A percentile compares a stretch with the other conserved stretches of the same genome.
These are phyloP conservation scores for Musa balbisiana DNA, from an alignment of 202 grass and related monocot species.

Conservation along the genomic window DNA sequence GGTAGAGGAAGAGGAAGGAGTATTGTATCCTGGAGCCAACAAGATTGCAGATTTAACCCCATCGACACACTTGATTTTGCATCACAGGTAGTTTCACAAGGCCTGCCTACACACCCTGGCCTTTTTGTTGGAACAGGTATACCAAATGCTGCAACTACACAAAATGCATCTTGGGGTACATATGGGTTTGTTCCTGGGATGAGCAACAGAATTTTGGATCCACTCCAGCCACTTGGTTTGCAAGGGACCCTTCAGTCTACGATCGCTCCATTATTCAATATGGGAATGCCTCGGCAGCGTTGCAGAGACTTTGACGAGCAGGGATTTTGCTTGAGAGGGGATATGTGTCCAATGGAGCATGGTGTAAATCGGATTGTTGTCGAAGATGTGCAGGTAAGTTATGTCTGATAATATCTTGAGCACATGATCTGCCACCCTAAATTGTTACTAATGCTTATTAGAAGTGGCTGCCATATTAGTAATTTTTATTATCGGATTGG, in stretches of 20 bases:
- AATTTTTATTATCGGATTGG: not conserved
- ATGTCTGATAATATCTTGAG: conserved; percentile 15
- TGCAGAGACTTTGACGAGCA: conserved; percentile 95
- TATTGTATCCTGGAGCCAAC: conserved; percentile 45
- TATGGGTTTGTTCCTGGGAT: conserved; percentile 91
- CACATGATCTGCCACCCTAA: not conserved
- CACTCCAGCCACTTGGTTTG: conserved; percentile 65
- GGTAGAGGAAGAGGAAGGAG: conserved; percentile 67
- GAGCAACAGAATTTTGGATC: conserved; percentile 71
- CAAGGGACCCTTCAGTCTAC: conserved; percentile 52
- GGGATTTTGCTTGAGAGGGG: conserved; percentile 94
- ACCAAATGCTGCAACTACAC: conserved; percentile 32
- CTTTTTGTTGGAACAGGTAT: conserved; percentile 50
- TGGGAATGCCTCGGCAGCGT: conserved; percentile 79
- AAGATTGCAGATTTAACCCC: conserved; percentile 60
- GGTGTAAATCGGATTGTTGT: conserved; percentile 97
- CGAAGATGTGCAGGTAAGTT: conserved; percentile 85
- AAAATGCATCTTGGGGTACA: conserved; percentile 66
- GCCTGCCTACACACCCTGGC: conserved; percentile 47
- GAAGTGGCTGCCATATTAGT: not conserved
- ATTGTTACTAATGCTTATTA: not conserved
- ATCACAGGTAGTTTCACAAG: conserved; percentile 62
- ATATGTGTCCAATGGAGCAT: conserved; percentile 99
- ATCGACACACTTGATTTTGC: conserved; percentile 78
- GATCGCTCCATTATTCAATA: conserved; percentile 54